phyloP scores from a whole-genome alignment of 768 basidiomycete genomes.

The Mycena maculata region DNA sequence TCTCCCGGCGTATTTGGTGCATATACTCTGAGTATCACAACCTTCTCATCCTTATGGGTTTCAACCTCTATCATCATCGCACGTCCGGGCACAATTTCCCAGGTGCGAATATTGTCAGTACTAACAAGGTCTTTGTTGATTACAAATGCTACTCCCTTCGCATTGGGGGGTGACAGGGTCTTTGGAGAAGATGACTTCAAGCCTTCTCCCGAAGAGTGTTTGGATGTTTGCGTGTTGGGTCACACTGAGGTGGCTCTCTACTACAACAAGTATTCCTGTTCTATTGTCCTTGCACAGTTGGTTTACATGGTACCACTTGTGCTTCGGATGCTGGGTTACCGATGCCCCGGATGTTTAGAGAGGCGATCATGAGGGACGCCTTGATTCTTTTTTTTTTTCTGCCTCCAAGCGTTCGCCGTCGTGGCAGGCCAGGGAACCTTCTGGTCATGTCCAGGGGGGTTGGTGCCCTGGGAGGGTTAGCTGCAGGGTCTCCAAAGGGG shows the following conservation, averaged over 20 bases:
- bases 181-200: not conserved
- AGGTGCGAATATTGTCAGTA: not conserved
- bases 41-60: not conserved
- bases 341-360: conserved; percentile 20
- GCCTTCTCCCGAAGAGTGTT: conserved; percentile 2
- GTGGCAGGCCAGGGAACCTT: too few relatives aligned
- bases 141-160: too few relatives aligned
- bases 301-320: conserved; percentile 29
- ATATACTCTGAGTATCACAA: conserved; percentile 7
- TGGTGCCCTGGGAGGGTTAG: not conserved
- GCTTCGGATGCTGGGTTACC: conserved; percentile 13
- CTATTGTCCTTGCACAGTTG: conserved; percentile 13
- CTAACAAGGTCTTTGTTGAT: conserved; percentile 11
- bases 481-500: not conserved
- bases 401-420: too few relatives aligned
- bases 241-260: conserved; percentile 12
- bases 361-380: conserved; percentile 3
- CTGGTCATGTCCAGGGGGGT: not conserved
- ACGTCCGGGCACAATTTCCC: conserved; percentile 17
- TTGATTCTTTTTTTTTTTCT: conserved; percentile 4
- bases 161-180: not conserved
- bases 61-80: conserved; percentile 4
- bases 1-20: conserved; percentile 5
- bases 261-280: conserved; percentile 15
- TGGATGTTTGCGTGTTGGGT: not conserved